These are phyloP conservation scores for Vaccinium vitisidaea DNA, from an alignment of 148 eudicot species.

Conservation along the genomic window DNA sequence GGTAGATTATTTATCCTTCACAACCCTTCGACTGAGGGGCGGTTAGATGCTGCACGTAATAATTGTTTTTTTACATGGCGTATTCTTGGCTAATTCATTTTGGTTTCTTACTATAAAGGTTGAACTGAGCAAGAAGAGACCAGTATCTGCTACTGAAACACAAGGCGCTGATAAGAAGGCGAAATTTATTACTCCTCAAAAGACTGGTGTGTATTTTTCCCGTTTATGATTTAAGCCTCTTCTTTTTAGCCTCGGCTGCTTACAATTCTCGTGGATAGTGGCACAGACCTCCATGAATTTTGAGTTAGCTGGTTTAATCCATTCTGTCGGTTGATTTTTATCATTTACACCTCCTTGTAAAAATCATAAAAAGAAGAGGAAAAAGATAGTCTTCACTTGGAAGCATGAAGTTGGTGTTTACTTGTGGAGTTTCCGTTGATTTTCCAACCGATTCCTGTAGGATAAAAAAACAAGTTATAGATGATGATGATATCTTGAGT, in stretches of 20 bases:
- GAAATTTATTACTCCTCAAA: conserved; percentile 60
- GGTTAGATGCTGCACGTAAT: background rate
- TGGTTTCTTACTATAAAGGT: conserved; percentile 31
- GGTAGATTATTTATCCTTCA: conserved; percentile 31
- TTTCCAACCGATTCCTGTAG: background rate
- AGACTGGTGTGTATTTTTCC: conserved; percentile 48
- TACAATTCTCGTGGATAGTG: background rate
- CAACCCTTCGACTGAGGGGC: background rate
- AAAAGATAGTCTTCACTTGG: background rate
- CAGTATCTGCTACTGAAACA: conserved; percentile 46
- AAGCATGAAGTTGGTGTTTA: background rate
- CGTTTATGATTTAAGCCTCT: background rate
- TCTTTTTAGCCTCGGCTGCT: background rate
- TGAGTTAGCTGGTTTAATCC: background rate
- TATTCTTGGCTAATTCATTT: conserved; percentile 2
- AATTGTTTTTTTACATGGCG: background rate
- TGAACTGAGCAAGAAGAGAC: conserved; percentile 59
- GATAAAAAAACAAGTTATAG: background rate
- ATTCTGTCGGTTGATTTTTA: background rate
- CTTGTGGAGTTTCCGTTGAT: background rate
- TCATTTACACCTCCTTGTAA: background rate
- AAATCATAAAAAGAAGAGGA: background rate
- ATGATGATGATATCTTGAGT: background rate
- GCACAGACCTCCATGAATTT: background rate
- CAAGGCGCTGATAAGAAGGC: conserved; percentile 61